Percentiles rank a stretch among this genome's conserved stretches.
Conservation (phyloP, 2,329 filamentous ascomycete species). For the Trichophaea hybrida region DNA sequence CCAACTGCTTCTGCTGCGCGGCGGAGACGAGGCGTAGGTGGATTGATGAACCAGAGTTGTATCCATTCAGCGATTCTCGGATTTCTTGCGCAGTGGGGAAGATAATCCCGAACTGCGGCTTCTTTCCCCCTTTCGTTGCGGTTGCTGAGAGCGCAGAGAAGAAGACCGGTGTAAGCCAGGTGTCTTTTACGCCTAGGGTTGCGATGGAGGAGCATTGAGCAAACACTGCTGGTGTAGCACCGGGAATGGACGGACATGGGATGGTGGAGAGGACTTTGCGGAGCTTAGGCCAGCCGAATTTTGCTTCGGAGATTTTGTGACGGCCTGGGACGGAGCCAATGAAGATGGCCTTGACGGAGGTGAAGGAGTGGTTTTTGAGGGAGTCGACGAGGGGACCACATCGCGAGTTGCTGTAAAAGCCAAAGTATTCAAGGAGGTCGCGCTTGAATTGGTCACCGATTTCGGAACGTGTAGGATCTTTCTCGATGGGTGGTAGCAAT, state of each 20-base stretch:
- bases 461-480: slow-evolving; percentile 33
- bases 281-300: slow-evolving; percentile 66
- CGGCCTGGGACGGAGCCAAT: slow-evolving; percentile 64
- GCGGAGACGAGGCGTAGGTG: slow-evolving; percentile 61
- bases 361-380: slow-evolving; percentile 54
- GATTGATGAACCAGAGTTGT: slow-evolving; percentile 61
- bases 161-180: slow-evolving; percentile 51
- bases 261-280: slow-evolving; percentile 40
- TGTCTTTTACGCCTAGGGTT: slow-evolving; percentile 54
- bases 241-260: slow-evolving; percentile 1
- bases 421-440: slow-evolving; percentile 59
- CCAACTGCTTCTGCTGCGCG: slow-evolving; percentile 58
- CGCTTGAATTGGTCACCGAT: slow-evolving; percentile 58
- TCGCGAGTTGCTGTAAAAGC: slow-evolving; percentile 48
- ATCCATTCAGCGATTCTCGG: slow-evolving; percentile 60
- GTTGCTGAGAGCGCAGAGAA: slow-evolving; percentile 29
- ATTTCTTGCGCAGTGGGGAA: slow-evolving; percentile 74
- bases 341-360: slow-evolving; percentile 50
- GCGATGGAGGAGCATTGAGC: slow-evolving; percentile 69
- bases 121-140: slow-evolving; percentile 10
- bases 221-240: slow-evolving; percentile 33
- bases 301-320: slow-evolving; percentile 37
- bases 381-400: slow-evolving; percentile 42
- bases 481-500: slow-evolving; percentile 41
- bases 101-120: slow-evolving; percentile 52